Evolutionary conservation across 2,329 filamentous ascomycete species (phyloP).

Genomic region (Chrysosporium queenslandicum): DNA sequence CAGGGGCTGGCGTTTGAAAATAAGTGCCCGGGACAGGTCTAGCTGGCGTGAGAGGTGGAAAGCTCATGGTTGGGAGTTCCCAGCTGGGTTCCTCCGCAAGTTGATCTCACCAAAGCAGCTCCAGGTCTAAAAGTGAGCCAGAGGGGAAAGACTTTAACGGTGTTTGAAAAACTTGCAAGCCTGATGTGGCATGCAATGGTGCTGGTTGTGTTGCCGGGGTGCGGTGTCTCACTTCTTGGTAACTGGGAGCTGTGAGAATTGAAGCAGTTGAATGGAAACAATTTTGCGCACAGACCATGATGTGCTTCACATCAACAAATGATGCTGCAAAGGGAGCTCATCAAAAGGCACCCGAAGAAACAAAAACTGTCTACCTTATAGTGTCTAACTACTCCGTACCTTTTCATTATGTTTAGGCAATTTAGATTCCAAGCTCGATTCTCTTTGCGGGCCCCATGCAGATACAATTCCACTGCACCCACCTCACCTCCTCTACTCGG

Average conservation of each 20-base stretch:
- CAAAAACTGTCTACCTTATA: neutral
- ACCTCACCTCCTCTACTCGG: conserved; percentile 36
- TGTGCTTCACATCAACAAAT: neutral
- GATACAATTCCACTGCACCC: conserved; percentile 34
- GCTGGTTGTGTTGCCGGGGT: neutral
- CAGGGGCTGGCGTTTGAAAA: conserved; percentile 33
- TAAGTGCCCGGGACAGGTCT: conserved; percentile 35
- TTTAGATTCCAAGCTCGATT: conserved; percentile 24
- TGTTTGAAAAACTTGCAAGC: neutral
- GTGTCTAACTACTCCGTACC: neutral
- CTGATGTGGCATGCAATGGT: neutral
- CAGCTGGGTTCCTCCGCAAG: conserved; percentile 8
- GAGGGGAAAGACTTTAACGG: neutral
- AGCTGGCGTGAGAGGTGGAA: conserved; percentile 34
- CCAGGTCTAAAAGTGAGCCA: neutral
- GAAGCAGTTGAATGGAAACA: conserved; percentile 21
- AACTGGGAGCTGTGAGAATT: neutral
- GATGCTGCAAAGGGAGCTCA: neutral
- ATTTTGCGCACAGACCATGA: conserved; percentile 29
- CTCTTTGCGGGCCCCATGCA: conserved; percentile 20
- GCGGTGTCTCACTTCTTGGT: neutral
- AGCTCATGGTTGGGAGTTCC: conserved; percentile 31
- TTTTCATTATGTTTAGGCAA: conserved; percentile 26
- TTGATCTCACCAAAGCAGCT: neutral
- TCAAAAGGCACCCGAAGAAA: neutral